A percentile compares a stretch with the other conserved stretches of the same genome.
These are phyloP conservation scores for Puccinia hordei DNA, from an alignment of 1,284 basidiomycete species.

Conservation along the genomic window DNA sequence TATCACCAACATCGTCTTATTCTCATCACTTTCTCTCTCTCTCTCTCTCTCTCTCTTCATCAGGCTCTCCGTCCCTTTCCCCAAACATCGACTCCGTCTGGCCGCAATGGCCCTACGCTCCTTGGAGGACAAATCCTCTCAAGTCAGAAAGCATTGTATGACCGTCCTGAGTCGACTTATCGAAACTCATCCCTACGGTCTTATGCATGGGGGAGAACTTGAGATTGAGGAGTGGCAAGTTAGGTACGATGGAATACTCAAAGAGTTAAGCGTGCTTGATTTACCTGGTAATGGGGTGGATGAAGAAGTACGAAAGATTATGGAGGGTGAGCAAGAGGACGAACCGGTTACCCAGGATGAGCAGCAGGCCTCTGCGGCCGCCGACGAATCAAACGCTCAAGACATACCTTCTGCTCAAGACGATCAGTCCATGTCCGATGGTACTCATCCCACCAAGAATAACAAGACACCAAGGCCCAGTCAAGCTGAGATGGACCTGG, in stretches of 20 bases:
- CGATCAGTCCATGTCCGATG: not conserved
- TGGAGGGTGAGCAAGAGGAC: constrained; percentile 61
- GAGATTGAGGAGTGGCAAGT: constrained; percentile 74
- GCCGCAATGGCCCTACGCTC: constrained; percentile 75
- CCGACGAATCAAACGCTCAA: too few species aligned
- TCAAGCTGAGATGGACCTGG: constrained; percentile 42
- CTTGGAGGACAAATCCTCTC: constrained; percentile 85
- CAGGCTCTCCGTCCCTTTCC: constrained; percentile 78
- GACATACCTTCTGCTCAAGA: too few species aligned
- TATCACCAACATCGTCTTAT: too few species aligned
- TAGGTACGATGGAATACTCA: constrained; percentile 66
- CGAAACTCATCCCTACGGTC: constrained; percentile 83
- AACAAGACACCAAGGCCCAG: constrained; percentile 27
- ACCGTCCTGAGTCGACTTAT: constrained; percentile 76
- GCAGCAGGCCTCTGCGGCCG: too few species aligned
- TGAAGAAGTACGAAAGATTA: constrained; percentile 59
- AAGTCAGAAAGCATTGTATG: constrained; percentile 82
- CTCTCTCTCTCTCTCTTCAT: too few species aligned
- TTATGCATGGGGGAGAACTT: constrained; percentile 80
- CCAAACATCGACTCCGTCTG: constrained; percentile 78
- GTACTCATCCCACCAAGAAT: not conserved
- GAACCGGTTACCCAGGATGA: constrained; percentile 51
- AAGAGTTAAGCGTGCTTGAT: constrained; percentile 65
- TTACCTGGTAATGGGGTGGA: constrained; percentile 58
- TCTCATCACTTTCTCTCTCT: too few species aligned